Base-by-base conservation (phyloP, 805 yeast species). In the Starmerella ratchasimensis region DNA sequence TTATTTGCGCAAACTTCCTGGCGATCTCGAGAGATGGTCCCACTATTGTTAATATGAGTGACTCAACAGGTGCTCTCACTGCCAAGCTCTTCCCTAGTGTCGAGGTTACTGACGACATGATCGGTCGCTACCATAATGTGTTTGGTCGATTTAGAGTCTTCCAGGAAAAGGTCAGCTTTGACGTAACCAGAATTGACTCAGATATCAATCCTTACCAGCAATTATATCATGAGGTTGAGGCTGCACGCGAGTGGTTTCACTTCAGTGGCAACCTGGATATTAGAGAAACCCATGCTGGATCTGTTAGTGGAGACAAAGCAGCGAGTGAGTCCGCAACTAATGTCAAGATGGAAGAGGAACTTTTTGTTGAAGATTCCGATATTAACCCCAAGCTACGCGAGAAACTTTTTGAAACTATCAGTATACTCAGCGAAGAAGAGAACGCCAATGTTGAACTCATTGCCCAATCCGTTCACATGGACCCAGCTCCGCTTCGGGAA, bases 141-240 rank as follows among this genome's bases (percentile, higher is more conserved):
- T 58, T 59, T 28, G 71, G 70, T 10, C 50, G 63, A 3, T 39
- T 66, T 32, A 61, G 63, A 39, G 65, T 67, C 37, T 74, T 73
- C 53, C 64, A 66, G 42, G 67, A 63, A 39, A 69, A 67, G 49
- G 66, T 69, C 38, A 65, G 62, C 34, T 53, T 76, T 22, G 74
- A 68, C 43, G 63, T 67, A 35, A 66, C 69, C 21, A 58, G 60
- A 11, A 60, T 76, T 20, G 64, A 64, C 11, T 65, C 61, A 30
- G 58, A 37, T 5, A 41, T 43, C 10, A 33, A 28, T 5, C 43
- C 47, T 5, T 74, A 76, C 52, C 72, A 73, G 50, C 65, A 76
- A 18, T 52, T 72, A 6, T 76, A 72, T 53, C 83, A 78, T 52
- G 65, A 69, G 48, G 56, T 78, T 39, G 65, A 69, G 46, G 77